Evolutionary conservation across 352 stramenopile genomes (phyloP).

Genomic region (Blastocystis sp.): DNA sequence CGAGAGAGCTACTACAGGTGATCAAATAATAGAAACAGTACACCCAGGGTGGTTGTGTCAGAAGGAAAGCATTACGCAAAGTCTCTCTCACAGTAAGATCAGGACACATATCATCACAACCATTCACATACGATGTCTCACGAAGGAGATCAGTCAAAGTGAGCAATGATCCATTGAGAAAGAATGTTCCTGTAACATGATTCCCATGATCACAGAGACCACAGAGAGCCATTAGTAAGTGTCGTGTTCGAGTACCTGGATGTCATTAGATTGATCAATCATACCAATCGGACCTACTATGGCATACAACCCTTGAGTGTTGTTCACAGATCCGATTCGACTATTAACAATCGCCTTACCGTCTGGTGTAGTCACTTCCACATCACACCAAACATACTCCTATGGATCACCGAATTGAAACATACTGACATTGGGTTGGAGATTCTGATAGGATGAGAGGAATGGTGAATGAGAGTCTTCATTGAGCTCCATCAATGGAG

Average conservation of each 20-base stretch:
- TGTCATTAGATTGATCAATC: not conserved
- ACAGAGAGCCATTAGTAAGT: conserved; percentile 50
- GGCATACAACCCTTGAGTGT: conserved; percentile 38
- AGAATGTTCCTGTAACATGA: conserved; percentile 34
- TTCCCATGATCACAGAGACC: conserved; percentile 22
- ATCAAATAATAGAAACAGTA: not conserved
- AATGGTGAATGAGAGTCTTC: conserved; percentile 27
- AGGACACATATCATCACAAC: conserved; percentile 33
- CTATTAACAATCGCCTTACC: conserved; percentile 33
- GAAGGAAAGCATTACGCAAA: conserved; percentile 12
- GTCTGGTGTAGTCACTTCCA: not conserved
- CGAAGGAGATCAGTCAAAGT: not conserved
- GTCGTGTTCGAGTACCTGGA: conserved; percentile 3
- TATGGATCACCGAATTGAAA: not conserved
- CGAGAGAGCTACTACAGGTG: not conserved
- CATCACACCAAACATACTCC: conserved; percentile 54
- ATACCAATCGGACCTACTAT: conserved; percentile 38
- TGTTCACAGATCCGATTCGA: conserved; percentile 54
- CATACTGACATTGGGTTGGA: not conserved
- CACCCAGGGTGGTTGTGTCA: conserved; percentile 39
- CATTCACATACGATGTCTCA: conserved; percentile 31
- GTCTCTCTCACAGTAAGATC: conserved; percentile 33
- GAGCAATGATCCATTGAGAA: conserved; percentile 25
- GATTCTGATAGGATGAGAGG: not conserved
- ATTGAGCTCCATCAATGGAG: conserved; percentile 31